These are phyloP conservation scores for Colletotrichum sublineola DNA, from an alignment of 2,329 filamentous ascomycete genomes.

Conservation along the genomic window DNA sequence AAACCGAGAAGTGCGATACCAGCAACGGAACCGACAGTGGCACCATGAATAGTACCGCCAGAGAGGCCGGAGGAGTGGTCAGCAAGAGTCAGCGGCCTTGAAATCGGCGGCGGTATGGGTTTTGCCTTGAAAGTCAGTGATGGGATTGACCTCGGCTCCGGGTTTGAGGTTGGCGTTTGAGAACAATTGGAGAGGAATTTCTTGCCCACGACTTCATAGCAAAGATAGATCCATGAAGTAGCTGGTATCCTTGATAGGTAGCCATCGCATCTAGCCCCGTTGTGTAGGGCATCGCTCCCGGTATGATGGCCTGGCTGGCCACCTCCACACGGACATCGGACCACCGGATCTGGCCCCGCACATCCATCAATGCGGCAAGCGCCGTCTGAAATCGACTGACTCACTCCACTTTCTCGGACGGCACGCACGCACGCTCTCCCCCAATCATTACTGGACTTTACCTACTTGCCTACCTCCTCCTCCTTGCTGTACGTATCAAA, in stretches of 20 bases:
- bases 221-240: not conserved
- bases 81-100: slow-evolving; percentile 45
- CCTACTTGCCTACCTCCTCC: no score
- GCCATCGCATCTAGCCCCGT: not conserved
- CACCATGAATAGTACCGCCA: slow-evolving; percentile 79
- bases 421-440: slow-evolving; percentile 5
- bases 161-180: no score
- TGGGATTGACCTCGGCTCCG: no score
- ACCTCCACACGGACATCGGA: not conserved
- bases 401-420: slow-evolving; percentile 10
- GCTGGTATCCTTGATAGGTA: not conserved
- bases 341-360: not conserved
- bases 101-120: slow-evolving; percentile 45
- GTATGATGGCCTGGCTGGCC: no score
- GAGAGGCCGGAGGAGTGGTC: slow-evolving; percentile 59
- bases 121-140: not conserved
- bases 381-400: not conserved
- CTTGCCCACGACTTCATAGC: not conserved
- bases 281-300: no score
- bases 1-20: slow-evolving; percentile 76
- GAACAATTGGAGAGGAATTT: not conserved
- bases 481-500: not conserved
- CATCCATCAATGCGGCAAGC: not conserved
- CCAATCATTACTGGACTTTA: not conserved
- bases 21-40: slow-evolving; percentile 79